Percentiles rank a stretch among this genome's conserved stretches.
Conservation (phyloP, 2,329 filamentous ascomycete species). For the Scedosporium dehoogii region DNA sequence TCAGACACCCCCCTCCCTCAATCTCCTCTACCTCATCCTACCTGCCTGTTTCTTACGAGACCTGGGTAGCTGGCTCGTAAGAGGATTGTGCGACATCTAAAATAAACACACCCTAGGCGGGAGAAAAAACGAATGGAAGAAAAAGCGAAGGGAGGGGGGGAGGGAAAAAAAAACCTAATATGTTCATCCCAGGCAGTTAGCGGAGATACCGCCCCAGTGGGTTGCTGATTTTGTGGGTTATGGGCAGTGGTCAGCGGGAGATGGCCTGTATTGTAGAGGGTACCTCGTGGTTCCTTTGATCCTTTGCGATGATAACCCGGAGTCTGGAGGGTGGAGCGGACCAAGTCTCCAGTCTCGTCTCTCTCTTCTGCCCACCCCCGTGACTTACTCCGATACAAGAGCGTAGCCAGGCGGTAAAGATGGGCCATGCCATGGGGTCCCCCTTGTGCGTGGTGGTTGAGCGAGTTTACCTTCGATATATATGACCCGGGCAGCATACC, state of each 20-base stretch:
- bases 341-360: neutral
- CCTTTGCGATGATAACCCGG: neutral
- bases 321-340: neutral
- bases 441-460: neutral
- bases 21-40: neutral
- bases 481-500: neutral
- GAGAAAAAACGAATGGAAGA: neutral
- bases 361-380: neutral
- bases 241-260: conserved; percentile 1
- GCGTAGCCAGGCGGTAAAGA: neutral
- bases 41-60: neutral
- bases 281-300: neutral
- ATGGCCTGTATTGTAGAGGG: neutral
- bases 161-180: neutral
- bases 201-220: neutral
- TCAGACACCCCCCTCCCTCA: neutral
- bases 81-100: neutral
- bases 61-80: neutral
- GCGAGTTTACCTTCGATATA: neutral
- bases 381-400: neutral
- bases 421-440: neutral
- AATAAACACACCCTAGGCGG: neutral
- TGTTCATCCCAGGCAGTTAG: neutral
- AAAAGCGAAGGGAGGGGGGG: neutral
- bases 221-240: neutral